phyloP scores from a whole-genome alignment of 164 flowering plant genomes.

The Vitis rotundifolia region DNA sequence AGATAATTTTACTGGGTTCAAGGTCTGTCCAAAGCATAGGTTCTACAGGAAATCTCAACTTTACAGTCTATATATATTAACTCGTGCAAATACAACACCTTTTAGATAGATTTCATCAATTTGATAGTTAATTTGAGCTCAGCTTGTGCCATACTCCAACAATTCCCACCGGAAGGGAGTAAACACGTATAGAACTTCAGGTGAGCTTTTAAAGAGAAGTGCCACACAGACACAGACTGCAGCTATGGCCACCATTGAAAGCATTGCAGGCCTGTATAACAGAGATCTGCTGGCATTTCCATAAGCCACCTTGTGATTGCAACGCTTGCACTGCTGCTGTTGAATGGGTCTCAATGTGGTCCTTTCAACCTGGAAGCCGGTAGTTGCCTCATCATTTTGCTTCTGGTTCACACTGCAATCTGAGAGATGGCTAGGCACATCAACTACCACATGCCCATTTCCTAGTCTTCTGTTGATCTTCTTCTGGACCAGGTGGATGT shows the following conservation, averaged over 20 bases:
- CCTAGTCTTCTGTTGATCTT: constrained; percentile 30
- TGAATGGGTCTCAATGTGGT: constrained; percentile 4
- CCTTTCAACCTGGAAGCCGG: constrained; percentile 45
- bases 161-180: constrained; percentile 70
- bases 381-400: constrained; percentile 11
- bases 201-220: constrained; percentile 75
- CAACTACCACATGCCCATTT: constrained; percentile 46
- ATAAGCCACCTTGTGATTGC: constrained; percentile 40
- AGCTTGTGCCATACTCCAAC: constrained; percentile 51
- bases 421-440: constrained; percentile 28
- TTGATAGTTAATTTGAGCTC: constrained; percentile 6
- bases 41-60: constrained; percentile 9
- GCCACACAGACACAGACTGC: constrained; percentile 92
- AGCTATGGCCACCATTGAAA: constrained; percentile 86
- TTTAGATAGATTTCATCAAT: constrained; percentile 5
- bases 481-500: constrained; percentile 49
- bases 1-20: constrained; percentile 5
- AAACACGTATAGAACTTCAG: constrained; percentile 53
- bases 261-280: constrained; percentile 71
- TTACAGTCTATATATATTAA: constrained; percentile 16
- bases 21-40: constrained; percentile 1
- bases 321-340: constrained; percentile 44
- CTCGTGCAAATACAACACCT: constrained; percentile 9
- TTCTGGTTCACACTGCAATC: constrained; percentile 33
- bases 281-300: constrained; percentile 35